Percentiles rank a stretch among this genome's conserved stretches.
These are phyloP conservation scores for Cylindrotheca fusiformis DNA, from an alignment of 108 stramenopile genomes.

Conservation along the genomic window DNA sequence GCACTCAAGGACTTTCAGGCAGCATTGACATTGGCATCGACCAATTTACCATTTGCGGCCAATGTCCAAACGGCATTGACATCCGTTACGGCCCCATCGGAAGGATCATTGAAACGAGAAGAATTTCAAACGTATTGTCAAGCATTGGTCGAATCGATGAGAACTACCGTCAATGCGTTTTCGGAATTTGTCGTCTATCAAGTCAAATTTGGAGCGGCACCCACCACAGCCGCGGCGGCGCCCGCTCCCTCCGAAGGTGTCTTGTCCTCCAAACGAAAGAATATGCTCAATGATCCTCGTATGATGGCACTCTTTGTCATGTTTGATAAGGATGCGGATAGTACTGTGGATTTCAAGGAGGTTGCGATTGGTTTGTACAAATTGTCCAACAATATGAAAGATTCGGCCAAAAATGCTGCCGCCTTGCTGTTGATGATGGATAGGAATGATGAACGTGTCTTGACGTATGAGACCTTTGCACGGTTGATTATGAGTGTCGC, in stretches of 20 bases:
- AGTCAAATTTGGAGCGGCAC: constrained; percentile 5
- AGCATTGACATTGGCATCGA: constrained; percentile 8
- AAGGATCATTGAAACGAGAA: constrained; percentile 1
- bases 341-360: constrained; percentile 41
- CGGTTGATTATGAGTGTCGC: constrained; percentile 32
- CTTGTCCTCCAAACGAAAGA: constrained; percentile 12
- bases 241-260: not conserved
- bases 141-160: constrained; percentile 5
- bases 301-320: constrained; percentile 40
- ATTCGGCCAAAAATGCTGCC: constrained; percentile 28
- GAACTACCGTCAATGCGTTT: constrained; percentile 2
- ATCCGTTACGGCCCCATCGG: not conserved
- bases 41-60: constrained; percentile 15
- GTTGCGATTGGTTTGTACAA: constrained; percentile 44
- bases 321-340: constrained; percentile 38
- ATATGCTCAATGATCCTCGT: constrained; percentile 32
- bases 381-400: constrained; percentile 36
- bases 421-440: constrained; percentile 41
- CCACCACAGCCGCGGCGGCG: not conserved
- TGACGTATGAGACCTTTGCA: constrained; percentile 37
- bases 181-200: constrained; percentile 14
- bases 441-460: constrained; percentile 30
- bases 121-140: constrained; percentile 22
- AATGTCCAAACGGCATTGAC: constrained; percentile 12
- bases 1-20: constrained; percentile 16